Conservation (phyloP, 2,329 filamentous ascomycete species). For the Trichoderma citrinoviride region DNA sequence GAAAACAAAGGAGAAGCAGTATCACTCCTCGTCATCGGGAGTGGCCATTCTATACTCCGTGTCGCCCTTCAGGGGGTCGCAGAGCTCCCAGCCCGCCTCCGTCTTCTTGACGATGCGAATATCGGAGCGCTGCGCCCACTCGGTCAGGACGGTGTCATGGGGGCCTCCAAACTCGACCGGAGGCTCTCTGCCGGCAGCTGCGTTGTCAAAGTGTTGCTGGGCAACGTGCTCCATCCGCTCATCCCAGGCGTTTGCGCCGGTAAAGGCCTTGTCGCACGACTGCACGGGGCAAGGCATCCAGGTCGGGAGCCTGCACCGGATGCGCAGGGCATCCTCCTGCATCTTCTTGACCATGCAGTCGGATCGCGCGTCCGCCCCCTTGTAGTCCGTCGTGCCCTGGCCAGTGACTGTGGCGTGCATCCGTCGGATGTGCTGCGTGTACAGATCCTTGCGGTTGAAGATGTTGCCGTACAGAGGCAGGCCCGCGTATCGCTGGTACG, state of each 20-base stretch:
- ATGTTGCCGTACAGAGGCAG: conserved; percentile 54
- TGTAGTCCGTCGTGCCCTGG: conserved; percentile 39
- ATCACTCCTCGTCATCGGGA: not conserved
- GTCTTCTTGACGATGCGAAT: conserved; percentile 36
- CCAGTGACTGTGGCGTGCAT: conserved; percentile 65
- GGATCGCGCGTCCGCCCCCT: conserved; percentile 38
- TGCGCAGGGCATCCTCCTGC: conserved; percentile 57
- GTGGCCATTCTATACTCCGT: conserved; percentile 18
- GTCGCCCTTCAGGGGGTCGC: conserved; percentile 31
- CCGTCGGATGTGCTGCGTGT: conserved; percentile 80
- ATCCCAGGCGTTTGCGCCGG: conserved; percentile 68
- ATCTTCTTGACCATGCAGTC: conserved; percentile 56
- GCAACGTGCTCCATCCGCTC: conserved; percentile 85
- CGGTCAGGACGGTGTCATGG: conserved; percentile 39
- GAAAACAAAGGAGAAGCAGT: not conserved
- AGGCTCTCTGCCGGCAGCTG: conserved; percentile 31
- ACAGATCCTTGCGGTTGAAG: conserved; percentile 92
- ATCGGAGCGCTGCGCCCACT: conserved; percentile 39
- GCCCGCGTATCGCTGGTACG: conserved; percentile 17
- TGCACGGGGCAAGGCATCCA: conserved; percentile 59
- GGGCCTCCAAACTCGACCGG: conserved; percentile 40
- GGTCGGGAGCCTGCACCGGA: conserved; percentile 60
- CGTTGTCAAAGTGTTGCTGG: conserved; percentile 63
- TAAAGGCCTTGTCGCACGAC: conserved; percentile 60
- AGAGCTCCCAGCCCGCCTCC: conserved; percentile 35